Evolutionary conservation across 2,329 filamentous ascomycete genomes (phyloP), one percentile per base, ranked within the genome.

Genomic region (Aspergillus sp.): DNA sequence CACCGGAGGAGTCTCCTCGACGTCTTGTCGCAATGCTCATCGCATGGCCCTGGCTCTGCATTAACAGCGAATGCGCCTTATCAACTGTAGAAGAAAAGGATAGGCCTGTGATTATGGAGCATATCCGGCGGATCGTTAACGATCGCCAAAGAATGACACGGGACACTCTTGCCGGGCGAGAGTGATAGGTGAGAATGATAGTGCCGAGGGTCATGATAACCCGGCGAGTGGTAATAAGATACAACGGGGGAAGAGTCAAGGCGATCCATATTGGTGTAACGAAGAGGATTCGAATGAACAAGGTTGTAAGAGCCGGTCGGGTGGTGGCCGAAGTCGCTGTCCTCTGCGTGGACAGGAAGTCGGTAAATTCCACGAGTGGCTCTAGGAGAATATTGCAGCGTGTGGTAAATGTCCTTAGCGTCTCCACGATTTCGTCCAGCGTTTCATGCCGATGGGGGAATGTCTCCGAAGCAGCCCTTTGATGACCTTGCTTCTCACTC

Each of bases 391-490:
- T 89, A 75, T 97, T 96, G 77, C 95, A 97, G 52, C 95, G 86
- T 5, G 89, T 90, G 0, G 94, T 98, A 68, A 99, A 91, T 66
- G 92, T 88, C 74, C 92, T 92, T 48, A 99, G 80, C 0, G 91
- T 96, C 68, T 98, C 93, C 59, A 99, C 90, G 62, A 99, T 99
- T 78, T 99, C 95, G 74, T 99, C 95, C 55, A 99, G 78, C 54
- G 92, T 97, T 81, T 97, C 97, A 71, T 96, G 91, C 69, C 95
- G 91, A 61, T 89, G 88, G 44, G 88, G 89, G 62, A 84, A 87
- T 6, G 84, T 86, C 68, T 92, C 90, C 8, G 82, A 80, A 2
- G 76, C 59, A 15, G 62, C 75, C 17, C 80, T 80, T 61, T 81
- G 84, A 58, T 84, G 81, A 32, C 76, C 78, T 57, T 83, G 84